Percentiles rank a stretch among this genome's conserved stretches.
Conservation (phyloP, 805 yeast species). For the Lachancea sp. region DNA sequence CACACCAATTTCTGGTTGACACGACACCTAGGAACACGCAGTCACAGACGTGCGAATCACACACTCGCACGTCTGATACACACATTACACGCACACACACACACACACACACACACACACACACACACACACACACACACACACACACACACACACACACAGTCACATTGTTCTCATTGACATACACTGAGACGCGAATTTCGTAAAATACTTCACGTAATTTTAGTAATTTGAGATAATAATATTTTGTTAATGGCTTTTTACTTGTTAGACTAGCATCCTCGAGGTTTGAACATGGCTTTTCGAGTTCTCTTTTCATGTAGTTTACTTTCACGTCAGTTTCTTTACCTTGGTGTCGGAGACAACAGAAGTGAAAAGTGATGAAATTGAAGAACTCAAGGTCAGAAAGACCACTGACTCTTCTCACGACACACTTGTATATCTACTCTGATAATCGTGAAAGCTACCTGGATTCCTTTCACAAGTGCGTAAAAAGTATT, state of each 20-base stretch:
- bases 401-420: too few species aligned
- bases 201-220: slow-evolving; percentile 10
- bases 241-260: slow-evolving; percentile 3
- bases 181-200: slow-evolving; percentile 9
- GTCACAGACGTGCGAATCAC: neutral
- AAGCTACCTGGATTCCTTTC: too few species aligned
- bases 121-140: slow-evolving; percentile 3
- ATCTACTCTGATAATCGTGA: too few species aligned
- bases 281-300: too few species aligned
- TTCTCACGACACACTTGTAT: too few species aligned
- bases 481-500: too few species aligned
- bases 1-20: neutral
- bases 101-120: slow-evolving; percentile 7
- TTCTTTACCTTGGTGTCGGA: too few species aligned
- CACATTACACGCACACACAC: slow-evolving; percentile 9
- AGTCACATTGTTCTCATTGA: neutral
- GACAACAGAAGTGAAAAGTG: too few species aligned
- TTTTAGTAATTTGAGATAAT: slow-evolving; percentile 11
- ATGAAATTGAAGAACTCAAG: too few species aligned
- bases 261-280: neutral
- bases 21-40: neutral
- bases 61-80: slow-evolving; percentile 1
- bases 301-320: too few species aligned
- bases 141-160: slow-evolving; percentile 1
- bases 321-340: too few species aligned